phyloP scores from a whole-genome alignment of 2,329 filamentous ascomycete genomes.

The Zymoseptoria passerinii region DNA sequence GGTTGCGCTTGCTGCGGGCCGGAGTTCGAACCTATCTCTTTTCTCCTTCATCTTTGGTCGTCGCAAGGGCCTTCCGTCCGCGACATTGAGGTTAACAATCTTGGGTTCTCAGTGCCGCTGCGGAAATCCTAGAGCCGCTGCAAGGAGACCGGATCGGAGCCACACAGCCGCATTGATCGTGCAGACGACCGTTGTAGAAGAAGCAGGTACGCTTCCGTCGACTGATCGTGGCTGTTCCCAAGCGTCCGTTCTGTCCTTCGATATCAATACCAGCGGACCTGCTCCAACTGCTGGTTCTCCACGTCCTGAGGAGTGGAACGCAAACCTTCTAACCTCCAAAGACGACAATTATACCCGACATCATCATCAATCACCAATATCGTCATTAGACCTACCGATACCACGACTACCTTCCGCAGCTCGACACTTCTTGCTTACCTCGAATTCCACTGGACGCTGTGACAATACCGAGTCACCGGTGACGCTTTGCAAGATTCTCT shows the following conservation, averaged over 20 bases:
- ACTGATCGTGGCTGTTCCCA: constrained; percentile 1
- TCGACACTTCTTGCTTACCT: constrained; percentile 5
- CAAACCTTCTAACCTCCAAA: constrained; percentile 10
- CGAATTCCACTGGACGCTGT: background rate
- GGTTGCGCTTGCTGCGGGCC: constrained; percentile 15
- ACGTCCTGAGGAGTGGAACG: constrained; percentile 16
- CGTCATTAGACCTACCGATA: background rate
- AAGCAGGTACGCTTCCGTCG: constrained; percentile 8
- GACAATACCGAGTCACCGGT: background rate
- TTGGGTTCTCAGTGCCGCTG: constrained; percentile 14
- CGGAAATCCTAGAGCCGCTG: constrained; percentile 8
- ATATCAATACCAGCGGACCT: constrained; percentile 13
- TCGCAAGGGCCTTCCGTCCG: constrained; percentile 2
- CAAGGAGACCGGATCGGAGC: constrained; percentile 9
- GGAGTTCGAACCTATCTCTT: constrained; percentile 5
- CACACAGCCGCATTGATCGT: constrained; percentile 14
- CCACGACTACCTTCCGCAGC: constrained; percentile 5
- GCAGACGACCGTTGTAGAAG: constrained; percentile 10
- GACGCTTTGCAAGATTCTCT: background rate
- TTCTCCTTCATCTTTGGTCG: constrained; percentile 1
- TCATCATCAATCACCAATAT: constrained; percentile 2
- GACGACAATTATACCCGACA: constrained; percentile 2
- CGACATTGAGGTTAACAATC: constrained; percentile 6
- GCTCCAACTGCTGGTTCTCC: constrained; percentile 7
- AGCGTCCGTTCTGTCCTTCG: constrained; percentile 4